Percentiles rank a stretch among this genome's conserved stretches.
phyloP scores from a whole-genome alignment of 2,329 filamentous ascomycete species.

The Chaetomiaceae sp. region DNA sequence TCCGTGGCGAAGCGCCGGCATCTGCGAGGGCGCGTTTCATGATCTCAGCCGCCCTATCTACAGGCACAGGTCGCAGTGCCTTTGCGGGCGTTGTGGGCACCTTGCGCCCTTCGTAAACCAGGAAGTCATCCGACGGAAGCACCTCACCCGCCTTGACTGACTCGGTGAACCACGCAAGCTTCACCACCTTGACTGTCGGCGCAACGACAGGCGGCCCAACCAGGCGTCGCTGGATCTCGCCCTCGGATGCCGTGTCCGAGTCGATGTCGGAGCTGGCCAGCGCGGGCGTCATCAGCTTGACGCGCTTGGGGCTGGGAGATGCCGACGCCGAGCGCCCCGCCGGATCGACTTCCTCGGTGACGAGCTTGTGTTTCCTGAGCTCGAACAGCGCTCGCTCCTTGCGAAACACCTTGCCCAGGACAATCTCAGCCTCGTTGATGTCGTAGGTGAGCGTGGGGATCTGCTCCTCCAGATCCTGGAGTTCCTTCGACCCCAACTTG shows the following conservation, averaged over 20 bases:
- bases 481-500: slow-evolving; percentile 58
- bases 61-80: slow-evolving; percentile 7
- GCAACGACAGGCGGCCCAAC: slow-evolving; percentile 10
- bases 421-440: slow-evolving; percentile 62
- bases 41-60: slow-evolving; percentile 24
- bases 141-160: slow-evolving; percentile 40
- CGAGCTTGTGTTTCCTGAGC: slow-evolving; percentile 60
- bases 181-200: slow-evolving; percentile 43
- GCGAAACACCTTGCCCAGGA: slow-evolving; percentile 67
- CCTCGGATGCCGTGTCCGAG: slow-evolving; percentile 26
- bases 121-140: slow-evolving; percentile 44
- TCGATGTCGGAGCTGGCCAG: slow-evolving; percentile 19
- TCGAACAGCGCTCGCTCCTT: slow-evolving; percentile 71
- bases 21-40: slow-evolving; percentile 28
- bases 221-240: slow-evolving; percentile 15
- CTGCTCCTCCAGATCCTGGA: slow-evolving; percentile 57
- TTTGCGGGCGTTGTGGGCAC: slow-evolving; percentile 11
- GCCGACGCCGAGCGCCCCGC: not conserved
- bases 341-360: slow-evolving; percentile 43
- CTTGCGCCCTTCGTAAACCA: slow-evolving; percentile 48
- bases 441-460: slow-evolving; percentile 65
- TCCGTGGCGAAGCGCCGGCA: slow-evolving; percentile 9
- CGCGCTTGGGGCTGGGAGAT: slow-evolving; percentile 28
- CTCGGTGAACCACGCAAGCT: slow-evolving; percentile 52
- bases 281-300: slow-evolving; percentile 20